Conservation (phyloP, 257 asterid genomes). For the Scutellaria minor region DNA sequence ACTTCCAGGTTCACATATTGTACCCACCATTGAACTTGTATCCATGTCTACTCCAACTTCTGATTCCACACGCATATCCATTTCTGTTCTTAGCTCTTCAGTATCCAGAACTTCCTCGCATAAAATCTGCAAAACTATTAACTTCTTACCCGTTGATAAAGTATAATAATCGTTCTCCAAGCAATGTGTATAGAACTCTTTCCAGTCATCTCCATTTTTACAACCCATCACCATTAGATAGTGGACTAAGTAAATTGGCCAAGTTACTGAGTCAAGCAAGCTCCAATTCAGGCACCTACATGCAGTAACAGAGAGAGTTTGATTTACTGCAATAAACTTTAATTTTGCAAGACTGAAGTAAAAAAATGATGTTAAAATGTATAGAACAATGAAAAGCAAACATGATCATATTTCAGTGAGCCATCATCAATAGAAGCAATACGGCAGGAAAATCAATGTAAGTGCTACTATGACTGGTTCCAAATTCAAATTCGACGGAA, state of each 20-base stretch:
- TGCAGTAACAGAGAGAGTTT: conserved; percentile 29
- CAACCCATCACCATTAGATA: conserved; percentile 67
- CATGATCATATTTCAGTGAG: conserved; percentile 1
- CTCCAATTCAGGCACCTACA: conserved; percentile 81
- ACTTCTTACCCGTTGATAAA: conserved; percentile 67
- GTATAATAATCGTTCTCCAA: conserved; percentile 74
- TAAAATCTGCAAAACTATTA: conserved; percentile 68
- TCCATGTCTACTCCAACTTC: conserved; percentile 72
- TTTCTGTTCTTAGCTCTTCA: conserved; percentile 74
- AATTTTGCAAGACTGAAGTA: not conserved
- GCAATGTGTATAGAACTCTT: conserved; percentile 62
- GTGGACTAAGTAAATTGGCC: conserved; percentile 75
- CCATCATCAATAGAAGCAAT: conserved; percentile 1
- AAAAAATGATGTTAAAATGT: not conserved
- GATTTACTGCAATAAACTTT: conserved; percentile 19
- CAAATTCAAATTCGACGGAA: conserved; percentile 1
- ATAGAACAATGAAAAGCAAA: conserved; percentile 19
- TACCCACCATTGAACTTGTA: conserved; percentile 41
- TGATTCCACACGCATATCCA: conserved; percentile 68
- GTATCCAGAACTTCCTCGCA: conserved; percentile 78
- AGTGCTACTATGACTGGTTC: conserved; percentile 3
- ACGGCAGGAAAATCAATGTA: conserved; percentile 24
- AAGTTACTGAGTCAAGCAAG: conserved; percentile 81
- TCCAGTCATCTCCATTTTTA: conserved; percentile 63
- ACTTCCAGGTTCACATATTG: conserved; percentile 55